Evolutionary conservation across 2,329 filamentous ascomycete genomes (phyloP).

Genomic region (Orbilia javanica): DNA sequence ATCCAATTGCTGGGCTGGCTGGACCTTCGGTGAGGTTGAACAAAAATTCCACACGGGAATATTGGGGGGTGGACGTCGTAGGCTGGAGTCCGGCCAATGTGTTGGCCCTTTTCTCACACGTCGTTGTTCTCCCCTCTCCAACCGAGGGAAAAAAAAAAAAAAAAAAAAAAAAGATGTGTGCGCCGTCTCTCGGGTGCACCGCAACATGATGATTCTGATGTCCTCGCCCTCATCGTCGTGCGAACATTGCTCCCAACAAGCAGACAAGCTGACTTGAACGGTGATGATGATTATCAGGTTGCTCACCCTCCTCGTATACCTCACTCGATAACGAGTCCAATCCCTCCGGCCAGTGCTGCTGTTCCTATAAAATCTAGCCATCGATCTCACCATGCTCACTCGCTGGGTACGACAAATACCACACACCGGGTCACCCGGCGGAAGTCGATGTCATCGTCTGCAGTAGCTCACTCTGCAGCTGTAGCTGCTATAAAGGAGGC

Average conservation of each 20-base stretch:
- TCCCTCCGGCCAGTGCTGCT: slow-evolving; percentile 51
- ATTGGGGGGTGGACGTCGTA: slow-evolving; percentile 1
- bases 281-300: slow-evolving; percentile 56
- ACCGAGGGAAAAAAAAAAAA: not conserved
- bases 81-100: slow-evolving; percentile 12
- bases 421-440: slow-evolving; percentile 89
- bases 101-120: slow-evolving; percentile 11
- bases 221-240: slow-evolving; percentile 49
- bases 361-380: slow-evolving; percentile 56
- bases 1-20: slow-evolving; percentile 41
- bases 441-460: slow-evolving; percentile 88
- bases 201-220: slow-evolving; percentile 41
- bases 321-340: slow-evolving; percentile 51
- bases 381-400: slow-evolving; percentile 57
- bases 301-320: slow-evolving; percentile 57
- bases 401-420: slow-evolving; percentile 53
- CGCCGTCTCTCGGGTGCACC: slow-evolving; percentile 9
- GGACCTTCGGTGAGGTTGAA: slow-evolving; percentile 12
- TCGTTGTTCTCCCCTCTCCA: slow-evolving; percentile 19
- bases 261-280: slow-evolving; percentile 56
- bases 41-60: not conserved
- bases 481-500: slow-evolving; percentile 79
- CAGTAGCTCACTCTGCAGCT: slow-evolving; percentile 78
- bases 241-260: slow-evolving; percentile 54
- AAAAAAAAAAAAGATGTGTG: slow-evolving; percentile 6